A percentile compares a stretch with the other conserved stretches of the same genome.
These are phyloP conservation scores for Auxenochlorella pyrenoidosa DNA, from an alignment of 139 green algal genomes.

Conservation along the genomic window DNA sequence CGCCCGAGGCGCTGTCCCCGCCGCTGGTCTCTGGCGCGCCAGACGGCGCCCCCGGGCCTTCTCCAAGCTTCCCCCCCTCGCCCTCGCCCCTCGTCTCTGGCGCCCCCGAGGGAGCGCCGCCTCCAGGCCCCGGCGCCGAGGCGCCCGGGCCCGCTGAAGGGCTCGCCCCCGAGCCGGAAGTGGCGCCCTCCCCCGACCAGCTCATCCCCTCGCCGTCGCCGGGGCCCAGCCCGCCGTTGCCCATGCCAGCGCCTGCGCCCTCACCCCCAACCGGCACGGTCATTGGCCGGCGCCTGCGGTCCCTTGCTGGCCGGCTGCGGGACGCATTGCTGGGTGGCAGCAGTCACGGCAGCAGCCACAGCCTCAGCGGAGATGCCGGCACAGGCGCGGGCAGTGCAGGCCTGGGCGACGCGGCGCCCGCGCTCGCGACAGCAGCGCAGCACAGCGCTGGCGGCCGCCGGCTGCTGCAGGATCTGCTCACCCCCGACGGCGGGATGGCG, in stretches of 20 bases:
- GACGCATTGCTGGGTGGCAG: neutral
- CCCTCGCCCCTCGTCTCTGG: neutral
- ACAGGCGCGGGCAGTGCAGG: neutral
- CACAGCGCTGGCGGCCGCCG: neutral
- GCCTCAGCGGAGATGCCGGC: too few species aligned
- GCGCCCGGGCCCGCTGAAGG: too few species aligned
- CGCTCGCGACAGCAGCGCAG: neutral
- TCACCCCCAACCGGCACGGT: neutral
- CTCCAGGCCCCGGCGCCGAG: neutral
- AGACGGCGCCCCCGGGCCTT: neutral
- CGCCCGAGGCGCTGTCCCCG: too few species aligned
- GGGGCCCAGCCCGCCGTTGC: neutral
- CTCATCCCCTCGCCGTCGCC: neutral
- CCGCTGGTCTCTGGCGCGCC: too few species aligned
- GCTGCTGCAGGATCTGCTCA: slow-evolving; percentile 21
- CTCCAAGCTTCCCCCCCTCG: neutral
- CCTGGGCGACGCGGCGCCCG: neutral
- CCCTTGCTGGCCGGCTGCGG: neutral
- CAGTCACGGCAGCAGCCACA: neutral
- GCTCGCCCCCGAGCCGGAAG: neutral
- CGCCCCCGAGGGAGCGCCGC: neutral
- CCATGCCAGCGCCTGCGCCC: neutral
- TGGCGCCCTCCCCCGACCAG: too few species aligned
- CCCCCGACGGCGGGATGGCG: neutral
- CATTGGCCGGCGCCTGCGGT: neutral